phyloP scores from a whole-genome alignment of 225 moss, liverwort and hornwort genomes.

The Sphagnum tenellum region DNA sequence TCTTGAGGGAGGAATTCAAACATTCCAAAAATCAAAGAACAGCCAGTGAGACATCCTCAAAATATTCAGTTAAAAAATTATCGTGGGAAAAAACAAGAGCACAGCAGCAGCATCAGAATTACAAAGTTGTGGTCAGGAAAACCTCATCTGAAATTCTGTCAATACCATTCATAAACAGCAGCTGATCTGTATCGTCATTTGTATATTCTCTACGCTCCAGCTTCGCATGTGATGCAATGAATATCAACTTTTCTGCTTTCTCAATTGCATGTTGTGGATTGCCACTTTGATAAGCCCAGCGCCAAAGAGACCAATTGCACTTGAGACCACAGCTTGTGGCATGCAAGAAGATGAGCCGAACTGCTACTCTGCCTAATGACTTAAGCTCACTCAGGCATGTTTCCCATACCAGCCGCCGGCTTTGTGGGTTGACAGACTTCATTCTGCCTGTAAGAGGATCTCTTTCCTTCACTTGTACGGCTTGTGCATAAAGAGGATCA shows the following conservation, averaged over 20 bases:
- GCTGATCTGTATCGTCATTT: conserved; percentile 73
- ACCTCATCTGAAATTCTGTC: conserved; percentile 71
- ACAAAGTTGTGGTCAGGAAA: conserved; percentile 80
- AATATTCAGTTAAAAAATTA: no score
- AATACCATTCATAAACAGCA: conserved; percentile 76
- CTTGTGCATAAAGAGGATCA: conserved; percentile 82
- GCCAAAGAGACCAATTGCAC: conserved; percentile 89
- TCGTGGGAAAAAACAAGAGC: not conserved
- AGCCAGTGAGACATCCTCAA: no score
- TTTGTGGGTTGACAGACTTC: conserved; percentile 83
- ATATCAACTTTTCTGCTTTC: conserved; percentile 94
- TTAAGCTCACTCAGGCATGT: conserved; percentile 90
- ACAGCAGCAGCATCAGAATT: conserved; percentile 22
- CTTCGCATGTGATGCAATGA: conserved; percentile 89
- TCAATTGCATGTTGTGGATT: conserved; percentile 80
- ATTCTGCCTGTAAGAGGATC: conserved; percentile 68
- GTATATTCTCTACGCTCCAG: conserved; percentile 81
- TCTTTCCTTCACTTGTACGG: conserved; percentile 78
- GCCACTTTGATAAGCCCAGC: conserved; percentile 71
- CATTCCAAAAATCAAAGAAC: no score
- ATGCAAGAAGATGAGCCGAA: conserved; percentile 79
- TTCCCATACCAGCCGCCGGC: conserved; percentile 85
- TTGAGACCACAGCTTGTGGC: conserved; percentile 75
- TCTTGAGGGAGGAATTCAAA: no score
- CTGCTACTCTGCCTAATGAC: conserved; percentile 73